Evolutionary conservation across 2,329 filamentous ascomycete genomes (phyloP).

Genomic region (Microascus cirrosus): DNA sequence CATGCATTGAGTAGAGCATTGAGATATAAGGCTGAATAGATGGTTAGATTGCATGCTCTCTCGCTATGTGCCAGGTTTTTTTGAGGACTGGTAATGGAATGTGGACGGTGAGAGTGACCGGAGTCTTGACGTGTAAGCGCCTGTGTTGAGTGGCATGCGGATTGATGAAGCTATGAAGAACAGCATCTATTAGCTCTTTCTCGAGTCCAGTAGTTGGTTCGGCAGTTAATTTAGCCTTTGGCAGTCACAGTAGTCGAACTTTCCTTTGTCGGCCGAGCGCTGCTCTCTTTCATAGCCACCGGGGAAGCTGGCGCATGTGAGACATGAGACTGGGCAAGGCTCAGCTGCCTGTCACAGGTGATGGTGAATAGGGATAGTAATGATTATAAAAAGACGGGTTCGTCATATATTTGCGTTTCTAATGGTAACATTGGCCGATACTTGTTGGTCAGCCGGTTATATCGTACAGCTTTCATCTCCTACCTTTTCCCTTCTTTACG

Average conservation of each 20-base stretch:
- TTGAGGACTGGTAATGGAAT: background rate
- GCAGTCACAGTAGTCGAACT: no score
- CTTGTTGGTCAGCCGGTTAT: background rate
- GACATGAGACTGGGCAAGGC: no score
- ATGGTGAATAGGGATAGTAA: background rate
- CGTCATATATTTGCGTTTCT: no score
- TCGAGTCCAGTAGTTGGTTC: no score
- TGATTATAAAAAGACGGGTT: background rate
- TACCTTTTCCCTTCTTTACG: no score
- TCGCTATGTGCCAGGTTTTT: background rate
- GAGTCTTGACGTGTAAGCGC: background rate
- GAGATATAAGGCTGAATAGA: background rate
- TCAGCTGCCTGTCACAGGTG: no score
- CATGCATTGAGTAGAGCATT: constrained; percentile 5
- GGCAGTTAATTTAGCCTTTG: no score
- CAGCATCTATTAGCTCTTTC: no score
- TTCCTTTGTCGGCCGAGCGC: no score
- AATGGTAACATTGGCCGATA: background rate
- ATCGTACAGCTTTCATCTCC: background rate
- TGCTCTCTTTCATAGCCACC: no score
- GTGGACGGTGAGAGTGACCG: background rate
- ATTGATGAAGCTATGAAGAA: background rate
- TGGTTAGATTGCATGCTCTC: background rate
- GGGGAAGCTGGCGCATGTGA: no score
- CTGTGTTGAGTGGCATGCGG: background rate